phyloP scores from a whole-genome alignment of 2,329 filamentous ascomycete species.

The Akanthomyces muscarius region DNA sequence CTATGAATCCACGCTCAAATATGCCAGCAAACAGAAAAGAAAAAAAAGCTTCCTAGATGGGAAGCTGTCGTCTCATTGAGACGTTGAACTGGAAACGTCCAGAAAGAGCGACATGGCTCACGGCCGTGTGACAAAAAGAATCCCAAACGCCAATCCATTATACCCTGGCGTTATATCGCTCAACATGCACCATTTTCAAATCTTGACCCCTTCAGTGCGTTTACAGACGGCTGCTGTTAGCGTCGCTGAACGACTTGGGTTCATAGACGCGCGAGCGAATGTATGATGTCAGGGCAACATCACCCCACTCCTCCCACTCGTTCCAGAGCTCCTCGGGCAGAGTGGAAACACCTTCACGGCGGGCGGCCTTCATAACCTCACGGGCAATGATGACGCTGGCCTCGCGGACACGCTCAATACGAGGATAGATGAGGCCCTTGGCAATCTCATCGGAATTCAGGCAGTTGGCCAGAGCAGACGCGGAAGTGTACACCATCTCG shows the following conservation, averaged over 20 bases:
- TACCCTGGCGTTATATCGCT: conserved; percentile 10
- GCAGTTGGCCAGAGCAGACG: conserved; percentile 71
- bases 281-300: conserved; percentile 56
- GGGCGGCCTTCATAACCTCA: conserved; percentile 89
- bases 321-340: conserved; percentile 66
- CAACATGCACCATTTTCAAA: conserved; percentile 1
- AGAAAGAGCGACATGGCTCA: conserved; percentile 1
- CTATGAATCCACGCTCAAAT: conserved; percentile 14
- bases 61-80: conserved; percentile 5
- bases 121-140: background rate
- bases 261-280: conserved; percentile 61
- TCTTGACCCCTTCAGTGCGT: background rate
- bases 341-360: conserved; percentile 71
- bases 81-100: background rate
- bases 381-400: conserved; percentile 82
- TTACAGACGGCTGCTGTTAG: conserved; percentile 32
- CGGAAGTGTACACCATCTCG: conserved; percentile 95
- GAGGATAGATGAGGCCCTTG: conserved; percentile 83
- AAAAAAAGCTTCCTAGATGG: background rate
- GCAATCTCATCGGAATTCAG: conserved; percentile 78
- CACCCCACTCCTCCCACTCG: conserved; percentile 69
- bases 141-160: conserved; percentile 11
- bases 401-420: conserved; percentile 85
- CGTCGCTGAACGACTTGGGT: conserved; percentile 43
- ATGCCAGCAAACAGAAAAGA: conserved; percentile 5